Base-by-base conservation (phyloP, 331 rosid genomes). In the Pyrus hybrid region DNA sequence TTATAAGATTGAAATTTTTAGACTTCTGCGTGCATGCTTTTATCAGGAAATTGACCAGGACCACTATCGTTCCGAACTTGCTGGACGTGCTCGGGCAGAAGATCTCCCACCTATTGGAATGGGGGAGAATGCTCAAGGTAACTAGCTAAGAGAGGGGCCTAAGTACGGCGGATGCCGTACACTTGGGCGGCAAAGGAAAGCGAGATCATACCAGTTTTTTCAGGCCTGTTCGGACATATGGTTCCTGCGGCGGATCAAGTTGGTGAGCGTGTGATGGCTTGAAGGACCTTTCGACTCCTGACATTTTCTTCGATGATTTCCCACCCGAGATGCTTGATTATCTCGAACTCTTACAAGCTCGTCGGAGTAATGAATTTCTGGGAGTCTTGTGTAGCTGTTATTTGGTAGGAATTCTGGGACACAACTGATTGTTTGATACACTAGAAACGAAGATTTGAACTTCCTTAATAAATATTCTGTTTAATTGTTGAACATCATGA, bases 311-410 rank as follows among this genome's bases (percentile, higher is more conserved):
- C 32, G 78, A 87, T 30, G 91, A 89, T 45, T 61, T 89, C 41
- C 63, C 91, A 53, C 67, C 68, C 20, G 91, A 89, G 26, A 73
- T 85, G 58, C 77, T 89, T 82, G 88, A 87, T 66, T 85, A 85
- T 53, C 82, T 87, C 69, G 83, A 88, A 75, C 78, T 16, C 58
- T 78, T 82, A 81, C 88, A 20, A 67, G 73, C 43, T 43, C 78
- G 58, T 63, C 57, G 18, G 71, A 71, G 77, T 76, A 51, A 68
- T 30, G 21, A 76, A 64, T 35, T 71, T 10, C 65, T 61, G 29
- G 22, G 20, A 54, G 51, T n/a, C 29, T 63, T 63, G 45, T 63
- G 37, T 4, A 63, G 5, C 70, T 20, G 25, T 20, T 10, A 11
- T 20, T 65, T 32, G 20, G 16, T 29, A 30, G 7, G 68, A 49